Base-by-base conservation (phyloP, 805 yeast species). In the Maudiozyma saulgeensis region DNA sequence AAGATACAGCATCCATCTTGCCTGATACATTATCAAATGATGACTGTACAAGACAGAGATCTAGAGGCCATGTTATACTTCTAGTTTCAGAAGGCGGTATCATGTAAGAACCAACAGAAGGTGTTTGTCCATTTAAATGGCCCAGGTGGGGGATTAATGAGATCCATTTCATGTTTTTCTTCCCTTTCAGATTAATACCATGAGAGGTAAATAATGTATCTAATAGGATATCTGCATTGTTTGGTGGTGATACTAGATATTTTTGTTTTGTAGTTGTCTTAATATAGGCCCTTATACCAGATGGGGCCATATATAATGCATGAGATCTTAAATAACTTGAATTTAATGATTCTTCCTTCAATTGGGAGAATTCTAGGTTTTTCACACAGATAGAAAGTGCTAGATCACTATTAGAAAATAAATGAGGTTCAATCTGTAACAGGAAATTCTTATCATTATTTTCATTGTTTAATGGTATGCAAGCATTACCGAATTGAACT, bases 61-160 rank as follows among this genome's bases (percentile, higher is more conserved):
- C 78, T 57, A 82, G 66, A 0, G 95, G 95, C 95, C 95, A 86
- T 42, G 79, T 64, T 1, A 85, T 76, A 49, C 72, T 79, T 57
- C 81, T 81, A 1, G 37, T 71, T 54, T 76, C 77, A 31, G 70
- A 72, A 3, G 78, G 79, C 0, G 74, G 69, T 45, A 68, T 70
- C 43, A 81, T 69, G 61, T 77, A 84, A 23, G 72, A 70, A 12
- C 88, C 70, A 2, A 85, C 74, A 11, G 71, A 71, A 0, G 89
- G 81, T 0, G 90, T 80, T 54, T 79, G 75, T 21, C 84, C 85
- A 62, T 82, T 83, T 53, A 84, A 69, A 60, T 83, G 89, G 50
- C 75, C 76, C 45, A 84, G 61, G 54, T 83, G 80, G 2, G 93
- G 93, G 3, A 82, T 73, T 13, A 85, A 63, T 59, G 77, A 82